A percentile compares a stretch with the other conserved stretches of the same genome.
phyloP scores from a whole-genome alignment of 768 basidiomycete species.

The Leccinellum luteum region DNA sequence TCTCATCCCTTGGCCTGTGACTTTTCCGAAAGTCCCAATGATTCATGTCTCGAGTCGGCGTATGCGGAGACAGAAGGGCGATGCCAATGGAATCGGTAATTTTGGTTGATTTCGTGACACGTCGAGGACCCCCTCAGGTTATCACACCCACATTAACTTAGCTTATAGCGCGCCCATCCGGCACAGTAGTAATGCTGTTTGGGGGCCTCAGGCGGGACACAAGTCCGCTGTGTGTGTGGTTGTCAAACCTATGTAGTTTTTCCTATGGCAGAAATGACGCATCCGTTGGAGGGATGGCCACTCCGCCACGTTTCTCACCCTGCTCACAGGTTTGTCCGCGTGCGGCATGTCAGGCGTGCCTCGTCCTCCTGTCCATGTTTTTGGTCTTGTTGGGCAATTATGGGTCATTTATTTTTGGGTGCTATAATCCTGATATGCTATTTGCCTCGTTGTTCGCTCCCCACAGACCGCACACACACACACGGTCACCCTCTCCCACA shows the following conservation, averaged over 20 bases:
- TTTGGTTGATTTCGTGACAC: conserved; percentile 9
- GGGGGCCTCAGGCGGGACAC: too few relatives aligned
- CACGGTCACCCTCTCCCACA: neutral
- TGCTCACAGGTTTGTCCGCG: neutral
- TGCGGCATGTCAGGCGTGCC: neutral
- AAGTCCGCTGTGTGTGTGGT: neutral
- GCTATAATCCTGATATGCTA: neutral
- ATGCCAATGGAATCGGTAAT: neutral
- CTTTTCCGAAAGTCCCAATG: neutral
- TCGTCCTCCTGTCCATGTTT: neutral
- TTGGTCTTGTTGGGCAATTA: neutral
- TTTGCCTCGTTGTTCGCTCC: conserved; percentile 1
- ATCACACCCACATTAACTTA: neutral
- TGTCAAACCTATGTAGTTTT: neutral
- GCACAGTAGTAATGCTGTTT: neutral
- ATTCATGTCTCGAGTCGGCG: neutral
- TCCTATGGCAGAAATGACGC: conserved; percentile 34
- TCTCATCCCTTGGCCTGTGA: neutral
- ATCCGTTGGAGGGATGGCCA: conserved; percentile 1
- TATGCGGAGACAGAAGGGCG: conserved; percentile 2
- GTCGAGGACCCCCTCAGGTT: neutral
- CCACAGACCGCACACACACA: conserved; percentile 1
- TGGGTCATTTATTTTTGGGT: neutral
- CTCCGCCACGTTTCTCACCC: conserved; percentile 22
- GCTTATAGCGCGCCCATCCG: neutral